Evolutionary conservation across 768 basidiomycete species (phyloP).

Genomic region (Chlorophyllum brunneum): DNA sequence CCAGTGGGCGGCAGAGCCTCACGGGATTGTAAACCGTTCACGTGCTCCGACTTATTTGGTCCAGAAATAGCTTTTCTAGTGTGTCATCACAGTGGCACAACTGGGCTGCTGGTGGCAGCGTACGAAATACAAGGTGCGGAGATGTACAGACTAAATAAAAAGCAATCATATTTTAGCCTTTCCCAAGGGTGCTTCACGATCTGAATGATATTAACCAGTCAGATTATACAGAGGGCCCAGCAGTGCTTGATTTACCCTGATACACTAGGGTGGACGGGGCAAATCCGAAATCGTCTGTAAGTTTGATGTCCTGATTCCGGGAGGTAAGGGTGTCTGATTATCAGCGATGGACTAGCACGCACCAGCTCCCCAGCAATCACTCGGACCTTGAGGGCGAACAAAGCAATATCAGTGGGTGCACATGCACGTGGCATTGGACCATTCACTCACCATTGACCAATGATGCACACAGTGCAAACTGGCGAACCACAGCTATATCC

Average conservation of each 20-base stretch:
- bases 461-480: constrained; percentile 85
- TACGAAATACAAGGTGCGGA: not conserved
- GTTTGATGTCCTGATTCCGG: constrained; percentile 49
- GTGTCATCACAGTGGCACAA: not conserved
- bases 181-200: constrained; percentile 54
- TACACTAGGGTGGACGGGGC: constrained; percentile 82
- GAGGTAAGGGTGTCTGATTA: not conserved
- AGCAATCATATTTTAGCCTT: constrained; percentile 44
- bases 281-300: constrained; percentile 79
- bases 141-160: constrained; percentile 33
- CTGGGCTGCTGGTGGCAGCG: no score
- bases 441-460: constrained; percentile 76
- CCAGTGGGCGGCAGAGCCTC: constrained; percentile 8
- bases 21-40: constrained; percentile 11
- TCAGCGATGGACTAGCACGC: constrained; percentile 20
- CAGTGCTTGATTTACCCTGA: constrained; percentile 42
- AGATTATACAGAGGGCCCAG: not conserved
- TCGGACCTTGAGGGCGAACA: constrained; percentile 64
- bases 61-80: not conserved
- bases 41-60: constrained; percentile 11
- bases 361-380: constrained; percentile 84
- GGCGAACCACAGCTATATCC: constrained; percentile 76
- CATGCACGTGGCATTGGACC: constrained; percentile 8
- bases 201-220: constrained; percentile 23
- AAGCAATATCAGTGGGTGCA: constrained; percentile 2